phyloP scores from a whole-genome alignment of 306 rosid genomes.

The Astragalus membranaceus region DNA sequence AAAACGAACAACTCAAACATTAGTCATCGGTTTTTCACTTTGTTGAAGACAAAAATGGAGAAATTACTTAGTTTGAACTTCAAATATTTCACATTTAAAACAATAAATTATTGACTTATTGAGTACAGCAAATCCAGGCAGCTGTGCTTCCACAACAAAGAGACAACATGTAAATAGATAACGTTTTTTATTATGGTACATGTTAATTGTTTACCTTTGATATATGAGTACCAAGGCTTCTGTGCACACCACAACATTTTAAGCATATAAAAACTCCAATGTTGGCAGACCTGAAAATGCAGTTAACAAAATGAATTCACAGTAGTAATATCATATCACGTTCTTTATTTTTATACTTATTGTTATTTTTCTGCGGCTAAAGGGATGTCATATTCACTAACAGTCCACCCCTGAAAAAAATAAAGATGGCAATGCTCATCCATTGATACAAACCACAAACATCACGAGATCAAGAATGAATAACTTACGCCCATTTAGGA shows the following conservation, averaged over 20 bases:
- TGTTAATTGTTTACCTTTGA: slow-evolving; percentile 62
- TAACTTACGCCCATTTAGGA: slow-evolving; percentile 99
- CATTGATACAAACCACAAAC: neutral
- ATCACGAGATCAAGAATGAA: neutral
- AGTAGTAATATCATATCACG: neutral
- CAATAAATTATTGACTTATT: neutral
- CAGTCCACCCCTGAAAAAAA: neutral
- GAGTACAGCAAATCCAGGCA: neutral
- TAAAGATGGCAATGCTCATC: neutral
- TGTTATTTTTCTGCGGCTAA: slow-evolving; percentile 10
- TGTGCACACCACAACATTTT: slow-evolving; percentile 93
- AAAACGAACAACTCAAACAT: slow-evolving; percentile 14
- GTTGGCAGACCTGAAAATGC: slow-evolving; percentile 78
- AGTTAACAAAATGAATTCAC: slow-evolving; percentile 9
- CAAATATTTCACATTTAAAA: neutral
- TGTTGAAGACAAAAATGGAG: slow-evolving; percentile 1
- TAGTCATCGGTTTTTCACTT: neutral
- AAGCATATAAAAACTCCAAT: slow-evolving; percentile 95
- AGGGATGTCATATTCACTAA: slow-evolving; percentile 15
- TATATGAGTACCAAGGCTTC: slow-evolving; percentile 93
- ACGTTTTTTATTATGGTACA: slow-evolving; percentile 31
- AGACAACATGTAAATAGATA: slow-evolving; percentile 11
- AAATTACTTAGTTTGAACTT: neutral
- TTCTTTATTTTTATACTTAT: neutral
- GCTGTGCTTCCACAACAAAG: slow-evolving; percentile 7